Percentiles rank a stretch among this genome's conserved stretches.
Evolutionary conservation across 2,329 filamentous ascomycete genomes (phyloP).

Genomic region (Curvularia spicifera): DNA sequence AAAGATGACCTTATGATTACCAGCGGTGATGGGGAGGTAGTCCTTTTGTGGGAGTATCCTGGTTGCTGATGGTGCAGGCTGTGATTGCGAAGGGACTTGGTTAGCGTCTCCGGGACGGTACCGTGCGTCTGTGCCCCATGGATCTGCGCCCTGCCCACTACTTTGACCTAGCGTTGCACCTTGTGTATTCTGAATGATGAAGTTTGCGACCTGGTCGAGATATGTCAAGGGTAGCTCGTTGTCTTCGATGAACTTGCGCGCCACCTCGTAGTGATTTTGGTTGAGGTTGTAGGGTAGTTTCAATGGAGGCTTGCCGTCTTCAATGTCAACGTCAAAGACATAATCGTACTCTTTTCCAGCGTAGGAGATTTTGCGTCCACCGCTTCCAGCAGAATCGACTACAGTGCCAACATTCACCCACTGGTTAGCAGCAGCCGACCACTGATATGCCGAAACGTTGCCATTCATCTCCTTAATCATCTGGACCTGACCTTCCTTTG

Average conservation of each 20-base stretch:
- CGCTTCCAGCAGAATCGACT: slow-evolving; percentile 85
- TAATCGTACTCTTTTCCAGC: slow-evolving; percentile 91
- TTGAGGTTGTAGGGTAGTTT: slow-evolving; percentile 94
- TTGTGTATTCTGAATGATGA: slow-evolving; percentile 88
- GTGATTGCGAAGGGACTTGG: slow-evolving; percentile 44
- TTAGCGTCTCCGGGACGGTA: slow-evolving; percentile 74
- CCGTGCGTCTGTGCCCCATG: slow-evolving; percentile 77
- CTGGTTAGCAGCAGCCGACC: slow-evolving; percentile 70
- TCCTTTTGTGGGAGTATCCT: slow-evolving; percentile 78
- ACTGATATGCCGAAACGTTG: slow-evolving; percentile 83
- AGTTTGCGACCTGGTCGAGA: slow-evolving; percentile 89
- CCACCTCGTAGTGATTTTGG: slow-evolving; percentile 90
- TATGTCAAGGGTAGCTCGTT: slow-evolving; percentile 89
- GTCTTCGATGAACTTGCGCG: slow-evolving; percentile 86
- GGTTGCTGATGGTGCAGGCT: slow-evolving; percentile 51
- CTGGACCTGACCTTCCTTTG: slow-evolving; percentile 95
- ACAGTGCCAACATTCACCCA: slow-evolving; percentile 95
- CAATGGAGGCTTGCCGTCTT: slow-evolving; percentile 88
- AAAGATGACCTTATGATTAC: slow-evolving; percentile 72
- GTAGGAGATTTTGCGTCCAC: slow-evolving; percentile 67
- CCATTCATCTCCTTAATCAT: slow-evolving; percentile 87
- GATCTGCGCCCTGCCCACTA: slow-evolving; percentile 64
- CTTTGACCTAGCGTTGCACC: slow-evolving; percentile 78
- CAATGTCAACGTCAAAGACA: slow-evolving; percentile 95
- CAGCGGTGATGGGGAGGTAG: slow-evolving; percentile 77